A percentile compares a stretch with the other conserved stretches of the same genome.
phyloP scores from a whole-genome alignment of 2,329 filamentous ascomycete species.

The Alternaria postmessia region DNA sequence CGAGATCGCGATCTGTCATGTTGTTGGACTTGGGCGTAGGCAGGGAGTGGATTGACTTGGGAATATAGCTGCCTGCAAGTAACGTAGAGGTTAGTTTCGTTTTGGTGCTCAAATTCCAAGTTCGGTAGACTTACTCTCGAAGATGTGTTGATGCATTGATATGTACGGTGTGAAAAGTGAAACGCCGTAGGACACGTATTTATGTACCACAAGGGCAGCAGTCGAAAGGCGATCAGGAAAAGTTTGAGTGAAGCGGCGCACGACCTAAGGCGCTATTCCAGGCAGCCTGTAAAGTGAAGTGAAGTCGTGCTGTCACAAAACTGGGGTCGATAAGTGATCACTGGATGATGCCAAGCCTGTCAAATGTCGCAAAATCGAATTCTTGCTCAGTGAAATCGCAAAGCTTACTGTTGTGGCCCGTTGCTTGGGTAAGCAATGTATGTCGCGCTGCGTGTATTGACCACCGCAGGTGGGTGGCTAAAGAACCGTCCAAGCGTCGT shows the following conservation, averaged over 20 bases:
- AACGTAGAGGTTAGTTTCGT: neutral
- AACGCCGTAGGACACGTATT: neutral
- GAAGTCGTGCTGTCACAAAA: neutral
- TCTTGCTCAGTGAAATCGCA: neutral
- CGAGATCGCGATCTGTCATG: conserved; percentile 6
- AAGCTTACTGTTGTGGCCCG: neutral
- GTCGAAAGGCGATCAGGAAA: neutral
- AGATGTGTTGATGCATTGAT: neutral
- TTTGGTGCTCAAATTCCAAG: neutral
- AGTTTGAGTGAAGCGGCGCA: neutral
- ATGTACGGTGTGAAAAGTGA: neutral
- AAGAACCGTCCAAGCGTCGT: neutral
- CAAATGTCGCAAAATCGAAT: neutral
- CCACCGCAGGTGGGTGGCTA: neutral
- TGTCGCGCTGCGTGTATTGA: neutral
- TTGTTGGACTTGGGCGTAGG: neutral
- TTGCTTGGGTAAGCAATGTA: neutral
- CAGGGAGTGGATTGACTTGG: neutral
- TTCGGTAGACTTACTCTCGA: neutral
- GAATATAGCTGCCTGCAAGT: neutral
- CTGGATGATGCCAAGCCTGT: neutral
- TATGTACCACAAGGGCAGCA: neutral
- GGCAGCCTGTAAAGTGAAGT: conserved; percentile 4
- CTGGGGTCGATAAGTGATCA: neutral
- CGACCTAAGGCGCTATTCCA: neutral